Conservation (phyloP, 495 filamentous ascomycete species). For the Neurospora tetraspora region DNA sequence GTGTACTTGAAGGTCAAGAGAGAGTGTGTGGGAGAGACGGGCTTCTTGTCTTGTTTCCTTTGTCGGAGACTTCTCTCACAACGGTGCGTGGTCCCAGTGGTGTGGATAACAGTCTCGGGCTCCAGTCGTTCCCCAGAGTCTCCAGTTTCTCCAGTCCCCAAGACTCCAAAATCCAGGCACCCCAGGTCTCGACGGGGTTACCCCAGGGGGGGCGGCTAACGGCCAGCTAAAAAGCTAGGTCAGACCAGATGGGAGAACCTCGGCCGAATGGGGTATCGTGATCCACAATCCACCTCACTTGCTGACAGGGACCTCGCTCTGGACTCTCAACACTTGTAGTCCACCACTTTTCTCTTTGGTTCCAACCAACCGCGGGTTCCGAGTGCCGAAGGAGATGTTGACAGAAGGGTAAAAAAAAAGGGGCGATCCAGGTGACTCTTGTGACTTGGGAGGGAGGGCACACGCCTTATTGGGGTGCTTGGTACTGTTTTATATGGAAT, state of each 20-base stretch:
- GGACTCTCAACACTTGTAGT: neutral
- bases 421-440: constrained; percentile 4
- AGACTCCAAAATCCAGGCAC: neutral
- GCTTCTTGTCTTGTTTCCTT: neutral
- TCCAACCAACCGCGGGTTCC: too few species aligned
- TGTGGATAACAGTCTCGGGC: neutral
- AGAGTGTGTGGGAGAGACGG: neutral
- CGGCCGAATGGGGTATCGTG: neutral
- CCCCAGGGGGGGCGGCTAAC: neutral
- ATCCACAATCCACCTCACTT: neutral
- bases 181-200: neutral
- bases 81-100: neutral
- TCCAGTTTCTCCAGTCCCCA: neutral
- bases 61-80: neutral
- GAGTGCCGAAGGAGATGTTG: neutral
- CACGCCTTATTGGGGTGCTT: neutral
- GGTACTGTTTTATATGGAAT: neutral
- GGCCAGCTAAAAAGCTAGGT: neutral
- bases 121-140: neutral
- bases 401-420: neutral
- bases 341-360: neutral
- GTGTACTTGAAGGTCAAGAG: neutral
- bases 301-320: neutral
- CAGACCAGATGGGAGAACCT: neutral
- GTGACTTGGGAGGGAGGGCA: constrained; percentile 1